A percentile compares a stretch with the other conserved stretches of the same genome.
Conservation (phyloP, 192 early-diverging fungal genomes). For the Coemansia asiatica region DNA sequence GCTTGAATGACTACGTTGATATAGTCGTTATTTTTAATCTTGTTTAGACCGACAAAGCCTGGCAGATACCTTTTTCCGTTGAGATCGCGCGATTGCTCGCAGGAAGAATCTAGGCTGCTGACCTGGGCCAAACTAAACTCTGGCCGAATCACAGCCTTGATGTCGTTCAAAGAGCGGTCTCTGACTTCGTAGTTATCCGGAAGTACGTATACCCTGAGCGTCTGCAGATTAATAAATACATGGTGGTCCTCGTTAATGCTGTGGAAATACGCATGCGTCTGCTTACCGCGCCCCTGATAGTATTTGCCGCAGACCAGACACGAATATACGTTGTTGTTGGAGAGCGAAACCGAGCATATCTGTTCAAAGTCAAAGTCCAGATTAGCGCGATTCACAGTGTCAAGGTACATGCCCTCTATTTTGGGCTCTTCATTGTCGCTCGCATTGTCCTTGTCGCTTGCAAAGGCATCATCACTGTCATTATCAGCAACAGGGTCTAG, state of each 20-base stretch:
- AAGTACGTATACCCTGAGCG: constrained; percentile 83
- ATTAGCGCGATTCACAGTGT: constrained; percentile 80
- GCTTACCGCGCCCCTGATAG: constrained; percentile 86
- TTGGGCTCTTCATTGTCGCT: neutral
- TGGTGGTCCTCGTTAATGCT: constrained; percentile 93
- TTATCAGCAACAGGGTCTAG: neutral
- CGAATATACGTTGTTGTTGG: constrained; percentile 91
- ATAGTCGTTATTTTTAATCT: constrained; percentile 93
- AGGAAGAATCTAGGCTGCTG: constrained; percentile 60
- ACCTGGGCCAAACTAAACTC: constrained; percentile 72
- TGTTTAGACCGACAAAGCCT: constrained; percentile 93
- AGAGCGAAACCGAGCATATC: constrained; percentile 91
- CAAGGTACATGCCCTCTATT: constrained; percentile 67
- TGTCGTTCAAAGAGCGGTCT: constrained; percentile 85
- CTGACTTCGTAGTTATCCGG: constrained; percentile 92
- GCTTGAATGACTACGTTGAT: constrained; percentile 91
- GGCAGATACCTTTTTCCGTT: constrained; percentile 81
- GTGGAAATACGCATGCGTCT: constrained; percentile 95
- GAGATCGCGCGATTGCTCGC: constrained; percentile 68
- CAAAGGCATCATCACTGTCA: constrained; percentile 2
- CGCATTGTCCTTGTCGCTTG: neutral
- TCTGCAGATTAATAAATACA: constrained; percentile 89
- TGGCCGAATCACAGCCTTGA: constrained; percentile 87
- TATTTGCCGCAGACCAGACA: constrained; percentile 97
- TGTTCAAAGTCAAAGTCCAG: constrained; percentile 99